Base-by-base conservation (phyloP, 176 grass and related monocot genomes). In the Aechmea fasciata region DNA sequence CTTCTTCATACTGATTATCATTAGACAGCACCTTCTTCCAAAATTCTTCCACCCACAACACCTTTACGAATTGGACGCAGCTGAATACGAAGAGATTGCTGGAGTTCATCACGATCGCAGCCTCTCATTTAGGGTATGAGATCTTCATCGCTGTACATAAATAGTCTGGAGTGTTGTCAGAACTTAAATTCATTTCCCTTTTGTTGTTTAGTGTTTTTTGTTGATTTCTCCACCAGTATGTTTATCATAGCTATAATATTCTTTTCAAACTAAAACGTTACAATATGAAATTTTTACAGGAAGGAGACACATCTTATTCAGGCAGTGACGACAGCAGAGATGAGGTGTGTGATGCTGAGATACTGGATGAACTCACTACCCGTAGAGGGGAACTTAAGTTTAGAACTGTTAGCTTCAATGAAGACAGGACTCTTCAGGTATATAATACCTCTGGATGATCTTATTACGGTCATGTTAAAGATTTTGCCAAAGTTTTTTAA, bases 1-100 rank as follows among this genome's bases (percentile, higher is more conserved):
- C 53, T 97, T 97, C 77, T 97, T 97, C 79, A 71, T 97, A 64
- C 83, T 97, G 70, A 89, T 97, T 52, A 23, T 64, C 66, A 78
- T 97, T 64, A 92, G 93, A 70, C 86, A 92, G 74, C 59, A 92
- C 65, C 23, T 90, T 47, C 82, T 97, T 8, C 93, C 93, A 6
- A 97, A 87, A 73, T 81, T 92, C 68, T 92, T 97, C 14, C 75
- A 90, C 12, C 79, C 89, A 10, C 66, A 52, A 7, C 73, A 83
- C 63, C 57, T 97, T 23, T 69, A 80, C 13, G 89, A 92, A 72
- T 51, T 97, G 81, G 93, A 97, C 10, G 93, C 93, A 68, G 86
- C 93, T 19, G 93, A 90, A 79, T 97, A 97, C 2, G 93, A 97
- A 83, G 93, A 92, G 33, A 79, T 97, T 49, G 79, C 85, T 10